These are phyloP conservation scores for Coprinopsis sp. DNA, from an alignment of 768 basidiomycete genomes.

Conservation along the genomic window DNA sequence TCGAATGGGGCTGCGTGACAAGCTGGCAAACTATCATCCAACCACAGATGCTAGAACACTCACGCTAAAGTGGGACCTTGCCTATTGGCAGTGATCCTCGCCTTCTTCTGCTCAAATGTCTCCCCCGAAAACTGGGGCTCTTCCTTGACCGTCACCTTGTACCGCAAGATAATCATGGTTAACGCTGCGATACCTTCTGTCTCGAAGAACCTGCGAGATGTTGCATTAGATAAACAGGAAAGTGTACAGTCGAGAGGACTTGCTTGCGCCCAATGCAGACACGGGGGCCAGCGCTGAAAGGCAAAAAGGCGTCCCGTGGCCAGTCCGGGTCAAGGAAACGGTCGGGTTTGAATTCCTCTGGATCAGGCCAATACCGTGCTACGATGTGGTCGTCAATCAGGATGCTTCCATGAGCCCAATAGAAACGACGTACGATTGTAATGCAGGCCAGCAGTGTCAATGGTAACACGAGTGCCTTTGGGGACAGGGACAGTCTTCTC, in stretches of 20 bases:
- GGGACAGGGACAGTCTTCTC: slow-evolving; percentile 8
- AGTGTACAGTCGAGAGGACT: neutral
- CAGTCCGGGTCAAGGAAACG: slow-evolving; percentile 14
- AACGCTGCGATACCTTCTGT: slow-evolving; percentile 43
- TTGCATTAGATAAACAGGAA: neutral
- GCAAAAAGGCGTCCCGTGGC: slow-evolving; percentile 17
- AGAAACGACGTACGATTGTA: slow-evolving; percentile 29
- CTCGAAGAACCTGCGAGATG: slow-evolving; percentile 35
- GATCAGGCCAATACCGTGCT: slow-evolving; percentile 47
- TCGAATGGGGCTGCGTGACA: too few species aligned
- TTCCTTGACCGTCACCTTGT: slow-evolving; percentile 42
- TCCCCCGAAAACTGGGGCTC: slow-evolving; percentile 43
- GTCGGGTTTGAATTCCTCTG: slow-evolving; percentile 29
- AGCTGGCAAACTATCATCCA: too few species aligned
- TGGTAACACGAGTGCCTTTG: slow-evolving; percentile 14
- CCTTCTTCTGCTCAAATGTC: slow-evolving; percentile 38
- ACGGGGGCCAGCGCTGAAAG: slow-evolving; percentile 30
- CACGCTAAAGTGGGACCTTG: slow-evolving; percentile 26
- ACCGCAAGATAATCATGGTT: slow-evolving; percentile 38
- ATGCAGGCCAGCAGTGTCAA: slow-evolving; percentile 32
- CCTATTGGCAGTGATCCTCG: slow-evolving; percentile 29
- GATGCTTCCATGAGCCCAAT: neutral
- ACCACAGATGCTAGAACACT: too few species aligned
- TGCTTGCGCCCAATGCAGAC: slow-evolving; percentile 43
- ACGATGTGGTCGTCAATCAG: neutral